A percentile compares a stretch with the other conserved stretches of the same genome.
phyloP scores from a whole-genome alignment of 2,329 filamentous ascomycete genomes.

The Apiospora marii region DNA sequence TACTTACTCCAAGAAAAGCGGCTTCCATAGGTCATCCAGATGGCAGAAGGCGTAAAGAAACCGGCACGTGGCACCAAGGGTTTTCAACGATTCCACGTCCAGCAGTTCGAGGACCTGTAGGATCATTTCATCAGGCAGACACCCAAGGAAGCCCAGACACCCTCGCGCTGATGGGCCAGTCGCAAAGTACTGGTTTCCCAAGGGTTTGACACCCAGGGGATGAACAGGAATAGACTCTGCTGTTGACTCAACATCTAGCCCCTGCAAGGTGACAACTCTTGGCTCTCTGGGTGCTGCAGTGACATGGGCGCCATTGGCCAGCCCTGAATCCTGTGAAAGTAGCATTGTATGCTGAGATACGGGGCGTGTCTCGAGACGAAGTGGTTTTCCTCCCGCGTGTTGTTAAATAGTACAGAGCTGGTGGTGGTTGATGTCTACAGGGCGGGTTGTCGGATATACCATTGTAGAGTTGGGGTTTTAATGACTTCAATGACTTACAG shows the following conservation, averaged over 20 bases:
- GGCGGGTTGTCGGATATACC: not conserved
- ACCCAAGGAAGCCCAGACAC: slow-evolving; percentile 69
- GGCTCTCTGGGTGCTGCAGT: not conserved
- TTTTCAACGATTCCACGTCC: slow-evolving; percentile 67
- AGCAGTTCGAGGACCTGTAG: slow-evolving; percentile 78
- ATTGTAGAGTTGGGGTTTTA: not conserved
- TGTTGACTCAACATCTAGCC: slow-evolving; percentile 28
- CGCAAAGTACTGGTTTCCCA: slow-evolving; percentile 81
- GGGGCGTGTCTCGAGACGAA: not conserved
- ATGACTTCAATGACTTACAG: slow-evolving; percentile 11
- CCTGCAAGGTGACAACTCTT: not conserved
- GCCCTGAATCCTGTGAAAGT: slow-evolving; percentile 27
- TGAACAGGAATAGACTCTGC: slow-evolving; percentile 72
- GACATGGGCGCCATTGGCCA: slow-evolving; percentile 14
- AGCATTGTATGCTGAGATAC: slow-evolving; percentile 25
- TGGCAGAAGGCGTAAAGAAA: slow-evolving; percentile 86
- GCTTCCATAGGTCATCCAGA: slow-evolving; percentile 89
- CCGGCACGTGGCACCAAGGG: slow-evolving; percentile 80
- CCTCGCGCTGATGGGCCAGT: slow-evolving; percentile 71
- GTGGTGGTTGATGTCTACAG: not conserved
- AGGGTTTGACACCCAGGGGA: slow-evolving; percentile 84
- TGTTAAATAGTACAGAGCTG: not conserved
- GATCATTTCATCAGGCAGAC: slow-evolving; percentile 83
- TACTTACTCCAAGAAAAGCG: slow-evolving; percentile 84
- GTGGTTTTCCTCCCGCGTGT: not conserved